Evolutionary conservation across 2,329 filamentous ascomycete species (phyloP).

Genomic region (Beauveria australis): DNA sequence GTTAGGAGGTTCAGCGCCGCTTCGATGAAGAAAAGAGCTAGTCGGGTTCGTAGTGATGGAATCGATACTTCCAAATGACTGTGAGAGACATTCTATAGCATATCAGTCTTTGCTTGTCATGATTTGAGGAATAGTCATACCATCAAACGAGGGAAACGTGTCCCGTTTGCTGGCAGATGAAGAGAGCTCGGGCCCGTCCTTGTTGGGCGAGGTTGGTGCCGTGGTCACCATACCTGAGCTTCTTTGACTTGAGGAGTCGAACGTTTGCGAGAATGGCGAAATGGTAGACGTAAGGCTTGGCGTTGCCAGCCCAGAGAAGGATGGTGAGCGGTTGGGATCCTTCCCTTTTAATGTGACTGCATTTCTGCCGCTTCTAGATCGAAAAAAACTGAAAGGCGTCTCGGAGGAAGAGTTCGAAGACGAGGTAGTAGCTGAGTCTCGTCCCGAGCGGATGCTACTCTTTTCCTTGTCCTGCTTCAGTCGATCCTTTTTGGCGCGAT

Average conservation of each 20-base stretch:
- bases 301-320: conserved; percentile 19
- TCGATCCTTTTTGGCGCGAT: conserved; percentile 36
- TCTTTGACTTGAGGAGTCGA: conserved; percentile 18
- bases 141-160: conserved; percentile 3
- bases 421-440: conserved; percentile 21
- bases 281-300: conserved; percentile 20
- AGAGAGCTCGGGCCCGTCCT: background rate
- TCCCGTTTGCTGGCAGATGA: background rate
- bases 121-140: background rate
- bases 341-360: conserved; percentile 16
- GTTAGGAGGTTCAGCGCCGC: background rate
- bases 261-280: conserved; percentile 19
- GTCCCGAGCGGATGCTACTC: conserved; percentile 17
- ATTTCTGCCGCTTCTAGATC: conserved; percentile 14
- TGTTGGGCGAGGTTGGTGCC: conserved; percentile 8
- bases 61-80: conserved; percentile 7
- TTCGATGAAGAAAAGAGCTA: background rate
- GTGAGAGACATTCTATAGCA: conserved; percentile 2
- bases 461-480: conserved; percentile 23
- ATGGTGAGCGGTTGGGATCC: conserved; percentile 13
- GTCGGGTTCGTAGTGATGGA: background rate
- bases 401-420: conserved; percentile 14
- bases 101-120: background rate
- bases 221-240: conserved; percentile 16
- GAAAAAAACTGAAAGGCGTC: conserved; percentile 9